Percentiles rank a stretch among this genome's conserved stretches.
These are phyloP conservation scores for Pelargonium nanum DNA, from an alignment of 345 rosid species.

Conservation along the genomic window DNA sequence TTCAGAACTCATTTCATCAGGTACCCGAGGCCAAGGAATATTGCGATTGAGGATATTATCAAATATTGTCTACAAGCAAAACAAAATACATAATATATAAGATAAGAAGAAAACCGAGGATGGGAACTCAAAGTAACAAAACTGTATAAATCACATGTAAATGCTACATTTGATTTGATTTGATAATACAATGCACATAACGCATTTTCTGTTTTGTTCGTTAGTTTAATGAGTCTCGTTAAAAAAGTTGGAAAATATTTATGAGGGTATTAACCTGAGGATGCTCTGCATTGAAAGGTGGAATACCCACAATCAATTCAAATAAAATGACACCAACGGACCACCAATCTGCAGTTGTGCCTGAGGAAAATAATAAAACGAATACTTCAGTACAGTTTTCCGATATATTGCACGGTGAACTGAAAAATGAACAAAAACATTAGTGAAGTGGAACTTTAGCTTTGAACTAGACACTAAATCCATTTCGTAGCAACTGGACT, in stretches of 20 bases:
- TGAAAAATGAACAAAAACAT: neutral
- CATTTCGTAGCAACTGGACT: neutral
- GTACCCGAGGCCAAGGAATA: slow-evolving; percentile 89
- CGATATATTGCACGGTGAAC: neutral
- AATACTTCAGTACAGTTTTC: neutral
- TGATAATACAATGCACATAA: too few relatives aligned
- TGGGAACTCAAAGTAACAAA: slow-evolving; percentile 7
- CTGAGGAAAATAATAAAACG: slow-evolving; percentile 32
- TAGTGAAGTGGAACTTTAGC: neutral
- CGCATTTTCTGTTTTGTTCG: too few relatives aligned
- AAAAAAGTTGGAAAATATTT: too few relatives aligned
- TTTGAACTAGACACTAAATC: neutral
- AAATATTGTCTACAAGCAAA: slow-evolving; percentile 66
- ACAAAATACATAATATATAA: slow-evolving; percentile 10
- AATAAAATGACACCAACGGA: slow-evolving; percentile 92
- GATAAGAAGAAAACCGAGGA: slow-evolving; percentile 7
- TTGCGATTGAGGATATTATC: slow-evolving; percentile 97
- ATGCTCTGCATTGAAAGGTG: slow-evolving; percentile 97
- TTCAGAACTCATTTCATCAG: slow-evolving; percentile 78
- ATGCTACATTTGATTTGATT: too few relatives aligned
- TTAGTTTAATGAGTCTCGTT: too few relatives aligned
- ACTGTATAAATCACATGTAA: too few relatives aligned
- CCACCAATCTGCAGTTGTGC: slow-evolving; percentile 99
- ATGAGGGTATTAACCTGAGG: slow-evolving; percentile 44
- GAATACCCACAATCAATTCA: slow-evolving; percentile 93